A percentile compares a stretch with the other conserved stretches of the same genome.
Conservation (phyloP, 441 rosid species). For the Populus hybrid region DNA sequence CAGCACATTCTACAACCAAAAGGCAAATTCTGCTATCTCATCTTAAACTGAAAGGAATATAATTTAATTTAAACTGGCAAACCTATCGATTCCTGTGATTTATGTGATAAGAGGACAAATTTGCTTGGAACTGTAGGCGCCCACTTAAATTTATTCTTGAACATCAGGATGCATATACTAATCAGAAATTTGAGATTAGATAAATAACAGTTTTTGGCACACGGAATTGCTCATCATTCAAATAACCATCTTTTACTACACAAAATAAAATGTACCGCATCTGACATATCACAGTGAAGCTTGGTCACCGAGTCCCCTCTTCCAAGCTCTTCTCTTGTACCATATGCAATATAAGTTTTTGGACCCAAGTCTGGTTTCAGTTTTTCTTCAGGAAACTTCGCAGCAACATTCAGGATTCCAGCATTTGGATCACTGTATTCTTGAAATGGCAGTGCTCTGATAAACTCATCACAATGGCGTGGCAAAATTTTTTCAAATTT, state of each 20-base stretch:
- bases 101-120: not conserved
- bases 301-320: constrained; percentile 96
- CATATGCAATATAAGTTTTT: constrained; percentile 89
- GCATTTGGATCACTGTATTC: constrained; percentile 76
- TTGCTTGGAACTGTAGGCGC: not conserved
- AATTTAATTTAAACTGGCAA: not conserved
- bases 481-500: constrained; percentile 84
- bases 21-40: not conserved
- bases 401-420: constrained; percentile 81
- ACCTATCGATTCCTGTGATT: not conserved
- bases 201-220: not conserved
- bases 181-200: not conserved
- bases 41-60: not conserved
- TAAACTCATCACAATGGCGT: constrained; percentile 89
- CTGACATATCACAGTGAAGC: constrained; percentile 93
- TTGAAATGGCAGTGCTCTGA: constrained; percentile 80
- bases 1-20: not conserved
- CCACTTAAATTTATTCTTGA: not conserved
- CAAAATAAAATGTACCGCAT: constrained; percentile 54
- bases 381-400: constrained; percentile 57
- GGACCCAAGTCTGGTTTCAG: constrained; percentile 96
- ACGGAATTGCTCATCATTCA: not conserved
- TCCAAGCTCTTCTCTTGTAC: constrained; percentile 68
- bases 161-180: not conserved
- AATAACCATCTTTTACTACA: not conserved